Conservation (phyloP, 768 basidiomycete species). For the Vishniacozyma victoriae region DNA sequence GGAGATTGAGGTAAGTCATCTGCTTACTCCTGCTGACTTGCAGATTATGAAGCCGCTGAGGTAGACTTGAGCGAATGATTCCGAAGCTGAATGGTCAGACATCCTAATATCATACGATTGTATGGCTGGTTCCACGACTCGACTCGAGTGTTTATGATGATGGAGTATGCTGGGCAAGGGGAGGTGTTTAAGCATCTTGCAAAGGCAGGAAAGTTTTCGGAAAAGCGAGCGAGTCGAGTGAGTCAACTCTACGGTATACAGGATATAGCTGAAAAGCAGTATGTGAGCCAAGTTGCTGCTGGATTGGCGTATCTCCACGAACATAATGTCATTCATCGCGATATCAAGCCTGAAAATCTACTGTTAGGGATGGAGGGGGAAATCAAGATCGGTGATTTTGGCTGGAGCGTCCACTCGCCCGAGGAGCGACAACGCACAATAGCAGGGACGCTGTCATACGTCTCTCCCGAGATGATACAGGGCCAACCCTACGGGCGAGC, state of each 20-base stretch:
- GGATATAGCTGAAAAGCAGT: conserved; percentile 51
- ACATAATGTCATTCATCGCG: conserved; percentile 96
- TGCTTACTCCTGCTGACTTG: not conserved
- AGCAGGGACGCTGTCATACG: conserved; percentile 91
- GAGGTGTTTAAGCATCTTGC: conserved; percentile 93
- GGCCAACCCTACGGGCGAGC: conserved; percentile 79
- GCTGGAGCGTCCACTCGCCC: conserved; percentile 63
- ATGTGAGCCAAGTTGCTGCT: conserved; percentile 96
- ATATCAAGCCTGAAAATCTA: conserved; percentile 98
- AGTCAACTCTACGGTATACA: conserved; percentile 10
- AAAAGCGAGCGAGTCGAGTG: conserved; percentile 66
- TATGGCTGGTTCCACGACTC: conserved; percentile 98
- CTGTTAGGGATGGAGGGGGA: conserved; percentile 79
- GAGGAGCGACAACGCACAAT: conserved; percentile 64
- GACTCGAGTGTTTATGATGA: conserved; percentile 94
- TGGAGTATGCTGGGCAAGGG: conserved; percentile 84
- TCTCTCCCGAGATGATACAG: conserved; percentile 98
- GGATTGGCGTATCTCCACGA: conserved; percentile 82
- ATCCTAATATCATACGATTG: conserved; percentile 85
- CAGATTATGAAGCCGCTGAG: conserved; percentile 37
- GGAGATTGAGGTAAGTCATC: conserved; percentile 76
- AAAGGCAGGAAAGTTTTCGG: conserved; percentile 78
- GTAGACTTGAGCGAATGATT: conserved; percentile 8
- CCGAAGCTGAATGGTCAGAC: conserved; percentile 50
- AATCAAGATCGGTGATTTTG: conserved; percentile 97